Conservation (phyloP, 163 green algal genomes). For the Coccomyxa subellipsoidea region DNA sequence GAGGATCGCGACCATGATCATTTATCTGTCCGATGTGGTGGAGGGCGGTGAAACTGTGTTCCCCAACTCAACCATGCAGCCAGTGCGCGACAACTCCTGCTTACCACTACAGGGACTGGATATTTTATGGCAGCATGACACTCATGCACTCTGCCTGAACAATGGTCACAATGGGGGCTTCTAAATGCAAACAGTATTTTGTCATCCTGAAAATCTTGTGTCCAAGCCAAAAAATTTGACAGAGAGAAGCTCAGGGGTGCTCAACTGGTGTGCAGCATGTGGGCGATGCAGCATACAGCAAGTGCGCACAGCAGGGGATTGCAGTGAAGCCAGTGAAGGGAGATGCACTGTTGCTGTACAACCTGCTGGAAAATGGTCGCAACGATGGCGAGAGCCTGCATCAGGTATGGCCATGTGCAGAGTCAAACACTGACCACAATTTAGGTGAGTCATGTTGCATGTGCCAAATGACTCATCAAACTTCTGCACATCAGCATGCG, state of each 20-base stretch:
- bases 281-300: slow-evolving; percentile 40
- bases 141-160: no score
- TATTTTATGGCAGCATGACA: no score
- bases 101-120: no score
- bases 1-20: slow-evolving; percentile 83
- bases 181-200: no score
- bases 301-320: slow-evolving; percentile 67
- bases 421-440: no score
- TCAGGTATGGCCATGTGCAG: no score
- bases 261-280: not conserved
- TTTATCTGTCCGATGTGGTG: slow-evolving; percentile 61
- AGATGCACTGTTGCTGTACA: slow-evolving; percentile 80
- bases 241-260: not conserved
- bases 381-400: slow-evolving; percentile 63
- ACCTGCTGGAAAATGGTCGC: slow-evolving; percentile 66
- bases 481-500: no score
- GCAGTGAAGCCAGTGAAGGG: slow-evolving; percentile 66
- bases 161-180: no score
- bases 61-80: slow-evolving; percentile 18
- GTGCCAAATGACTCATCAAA: no score
- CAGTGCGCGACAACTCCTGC: not conserved
- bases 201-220: not conserved
- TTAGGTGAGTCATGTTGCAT: no score
- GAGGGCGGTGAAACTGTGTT: slow-evolving; percentile 62
- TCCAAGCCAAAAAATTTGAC: not conserved